Base-by-base conservation (phyloP, 1,284 basidiomycete species). In the Marasmius oreades region DNA sequence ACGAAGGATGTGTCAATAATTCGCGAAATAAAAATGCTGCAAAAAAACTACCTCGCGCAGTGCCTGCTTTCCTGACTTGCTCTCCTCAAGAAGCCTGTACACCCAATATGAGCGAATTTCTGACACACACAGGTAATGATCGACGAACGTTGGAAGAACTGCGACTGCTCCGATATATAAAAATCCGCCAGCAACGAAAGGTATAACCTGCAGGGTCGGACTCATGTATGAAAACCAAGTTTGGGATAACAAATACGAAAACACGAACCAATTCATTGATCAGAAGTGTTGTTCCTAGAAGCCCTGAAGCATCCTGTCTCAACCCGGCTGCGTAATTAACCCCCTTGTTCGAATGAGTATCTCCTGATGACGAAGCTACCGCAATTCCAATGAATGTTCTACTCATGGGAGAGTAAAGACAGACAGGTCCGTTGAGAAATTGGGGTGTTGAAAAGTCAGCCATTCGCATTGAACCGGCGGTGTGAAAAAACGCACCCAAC, bases 181-280 rank as follows among this genome's bases (percentile, higher is more conserved):
- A 75, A 94, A 95, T n/a, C 92, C 92, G 65, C 92, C 92, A 50
- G 92, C 92, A 28, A 94, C 92, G 65, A 92, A 92, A 3, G 92
- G 92, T 62, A 95, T 94, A 57, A 94, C 88, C 88, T 91, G 63
- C 56, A 52, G 23, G 33, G 60, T 65, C 39, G 63, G 46, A 52
- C 23, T 55, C 42, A 42, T 23, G 33, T 42, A 26, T 31, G n/a
- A 43, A 37, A 8, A 23, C 10, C 28, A 51, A 34, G 22, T 22
- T 33, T 47, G 58, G n/a, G 47, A 33, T 24, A 46, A 31, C 56
- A 36, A 52, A 37, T 57, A 55, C 58, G 55, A 57, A 37, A 57
- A 55, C 46, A 73, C 83, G 67, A 64, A 89, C 92, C 66, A 95
- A 73, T 72, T 95, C 93, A 36, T 88, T 84, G 34, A 82, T 72